Percentiles rank a stretch among this genome's conserved stretches.
phyloP scores from a whole-genome alignment of 1,284 basidiomycete genomes.

The Leccinum angustisporum region DNA sequence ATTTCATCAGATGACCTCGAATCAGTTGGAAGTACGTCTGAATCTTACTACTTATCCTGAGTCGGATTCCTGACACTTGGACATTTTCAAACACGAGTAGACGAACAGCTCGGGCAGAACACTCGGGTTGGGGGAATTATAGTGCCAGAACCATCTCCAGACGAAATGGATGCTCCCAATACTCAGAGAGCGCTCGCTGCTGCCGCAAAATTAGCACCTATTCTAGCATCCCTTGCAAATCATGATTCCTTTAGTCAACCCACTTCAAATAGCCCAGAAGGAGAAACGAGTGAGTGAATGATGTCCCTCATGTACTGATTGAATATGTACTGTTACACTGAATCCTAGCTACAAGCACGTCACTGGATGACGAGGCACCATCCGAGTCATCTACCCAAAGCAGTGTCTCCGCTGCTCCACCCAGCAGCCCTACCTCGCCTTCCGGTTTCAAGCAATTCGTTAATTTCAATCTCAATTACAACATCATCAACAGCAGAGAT shows the following conservation, averaged over 20 bases:
- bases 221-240: not conserved
- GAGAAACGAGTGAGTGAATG: slow-evolving; percentile 6
- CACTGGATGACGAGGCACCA: not conserved
- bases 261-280: not conserved
- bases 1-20: not conserved
- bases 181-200: slow-evolving; percentile 1
- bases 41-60: not conserved
- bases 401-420: not conserved
- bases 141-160: slow-evolving; percentile 1
- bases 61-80: too few species aligned
- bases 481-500: slow-evolving; percentile 1
- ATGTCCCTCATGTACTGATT: not conserved
- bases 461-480: slow-evolving; percentile 6
- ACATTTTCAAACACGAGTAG: not conserved
- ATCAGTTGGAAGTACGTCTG: slow-evolving; percentile 8
- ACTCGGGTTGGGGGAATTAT: not conserved
- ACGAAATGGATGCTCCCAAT: not conserved
- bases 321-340: not conserved
- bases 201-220: not conserved
- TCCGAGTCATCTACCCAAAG: not conserved
- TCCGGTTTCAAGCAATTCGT: not conserved
- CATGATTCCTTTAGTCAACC: not conserved
- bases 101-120: not conserved
- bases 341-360: not conserved
- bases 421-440: slow-evolving; percentile 6